These are phyloP conservation scores for Phytophthora foliorum DNA, from an alignment of 352 stramenopile species.

Conservation along the genomic window DNA sequence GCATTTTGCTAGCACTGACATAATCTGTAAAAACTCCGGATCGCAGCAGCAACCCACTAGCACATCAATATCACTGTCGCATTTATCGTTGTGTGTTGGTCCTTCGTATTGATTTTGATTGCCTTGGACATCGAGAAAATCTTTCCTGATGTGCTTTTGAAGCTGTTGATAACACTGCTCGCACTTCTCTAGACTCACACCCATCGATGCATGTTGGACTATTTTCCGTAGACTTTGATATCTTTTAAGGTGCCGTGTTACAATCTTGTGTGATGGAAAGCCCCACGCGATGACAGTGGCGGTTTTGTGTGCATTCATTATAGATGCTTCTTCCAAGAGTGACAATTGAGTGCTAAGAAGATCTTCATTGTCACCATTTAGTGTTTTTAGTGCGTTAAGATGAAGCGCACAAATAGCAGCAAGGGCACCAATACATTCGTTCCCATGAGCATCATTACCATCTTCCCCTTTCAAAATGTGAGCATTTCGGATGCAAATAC, in stretches of 20 bases:
- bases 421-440: constrained; percentile 25
- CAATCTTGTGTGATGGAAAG: constrained; percentile 38
- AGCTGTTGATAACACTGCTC: constrained; percentile 39
- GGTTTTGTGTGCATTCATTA: constrained; percentile 37
- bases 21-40: constrained; percentile 27
- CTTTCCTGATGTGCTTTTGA: constrained; percentile 29
- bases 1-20: constrained; percentile 22
- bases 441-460: neutral
- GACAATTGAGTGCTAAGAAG: constrained; percentile 44
- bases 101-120: constrained; percentile 8
- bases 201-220: constrained; percentile 10
- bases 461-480: constrained; percentile 10
- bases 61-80: constrained; percentile 22
- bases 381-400: constrained; percentile 34
- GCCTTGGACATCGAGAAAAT: constrained; percentile 6
- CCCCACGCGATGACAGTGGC: constrained; percentile 42
- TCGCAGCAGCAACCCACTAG: constrained; percentile 32
- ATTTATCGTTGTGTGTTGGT: neutral
- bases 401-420: constrained; percentile 55
- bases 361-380: constrained; percentile 35
- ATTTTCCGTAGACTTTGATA: constrained; percentile 38
- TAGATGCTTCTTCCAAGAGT: constrained; percentile 46
- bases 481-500: constrained; percentile 31
- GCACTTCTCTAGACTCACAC: constrained; percentile 25
- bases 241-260: constrained; percentile 43